These are phyloP conservation scores for Botrytis medusae DNA, from an alignment of 2,329 filamentous ascomycete species.

Conservation along the genomic window DNA sequence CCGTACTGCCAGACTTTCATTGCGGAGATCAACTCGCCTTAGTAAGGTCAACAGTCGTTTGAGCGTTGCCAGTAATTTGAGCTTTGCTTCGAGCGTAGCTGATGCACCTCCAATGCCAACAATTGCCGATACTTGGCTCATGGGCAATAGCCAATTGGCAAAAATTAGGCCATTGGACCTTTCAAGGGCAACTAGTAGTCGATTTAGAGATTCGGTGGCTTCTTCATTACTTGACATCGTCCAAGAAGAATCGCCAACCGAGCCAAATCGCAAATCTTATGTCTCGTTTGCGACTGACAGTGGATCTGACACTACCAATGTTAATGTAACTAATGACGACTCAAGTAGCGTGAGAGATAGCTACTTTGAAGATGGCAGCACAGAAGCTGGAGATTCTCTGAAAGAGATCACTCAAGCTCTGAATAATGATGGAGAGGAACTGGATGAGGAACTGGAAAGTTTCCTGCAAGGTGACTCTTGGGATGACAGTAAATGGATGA, in stretches of 20 bases:
- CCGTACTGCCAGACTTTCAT: conserved; percentile 87
- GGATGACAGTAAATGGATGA: conserved; percentile 99
- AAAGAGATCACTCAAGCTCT: conserved; percentile 84
- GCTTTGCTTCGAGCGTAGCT: conserved; percentile 85
- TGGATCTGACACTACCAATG: conserved; percentile 66
- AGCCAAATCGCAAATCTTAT: conserved; percentile 91
- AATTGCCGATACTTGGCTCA: conserved; percentile 92
- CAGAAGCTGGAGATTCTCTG: conserved; percentile 71
- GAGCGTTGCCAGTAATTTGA: conserved; percentile 90
- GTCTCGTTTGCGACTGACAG: conserved; percentile 69
- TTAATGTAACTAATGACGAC: conserved; percentile 76
- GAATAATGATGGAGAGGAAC: conserved; percentile 87
- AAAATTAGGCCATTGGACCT: conserved; percentile 50
- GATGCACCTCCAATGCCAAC: conserved; percentile 94
- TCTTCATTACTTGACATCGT: conserved; percentile 87
- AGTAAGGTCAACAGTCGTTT: conserved; percentile 91
- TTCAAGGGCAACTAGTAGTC: conserved; percentile 44
- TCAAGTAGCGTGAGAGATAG: conserved; percentile 69
- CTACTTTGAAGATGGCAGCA: conserved; percentile 77
- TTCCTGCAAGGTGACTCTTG: conserved; percentile 92
- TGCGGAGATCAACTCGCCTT: conserved; percentile 83
- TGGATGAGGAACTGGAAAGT: conserved; percentile 83
- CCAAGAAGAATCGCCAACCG: conserved; percentile 81
- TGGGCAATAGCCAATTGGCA: conserved; percentile 54
- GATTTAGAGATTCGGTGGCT: conserved; percentile 82